These are phyloP conservation scores for Cladophialophora yegresii DNA, from an alignment of 2,329 filamentous ascomycete species.

Conservation along the genomic window DNA sequence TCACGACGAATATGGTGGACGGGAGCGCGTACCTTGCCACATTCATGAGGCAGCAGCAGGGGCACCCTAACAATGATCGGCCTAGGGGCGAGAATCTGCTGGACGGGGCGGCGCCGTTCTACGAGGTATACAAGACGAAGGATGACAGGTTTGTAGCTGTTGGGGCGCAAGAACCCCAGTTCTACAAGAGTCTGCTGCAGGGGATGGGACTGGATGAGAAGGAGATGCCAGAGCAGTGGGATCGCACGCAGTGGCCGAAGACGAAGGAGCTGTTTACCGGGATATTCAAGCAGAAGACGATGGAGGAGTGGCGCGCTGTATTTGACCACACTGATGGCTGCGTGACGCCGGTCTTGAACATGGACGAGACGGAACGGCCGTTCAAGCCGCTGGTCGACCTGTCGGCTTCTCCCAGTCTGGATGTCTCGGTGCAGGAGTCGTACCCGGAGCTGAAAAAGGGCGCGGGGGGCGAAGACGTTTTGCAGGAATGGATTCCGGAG, in stretches of 20 bases:
- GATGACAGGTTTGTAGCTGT: slow-evolving; percentile 79
- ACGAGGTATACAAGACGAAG: slow-evolving; percentile 81
- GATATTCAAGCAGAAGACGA: slow-evolving; percentile 68
- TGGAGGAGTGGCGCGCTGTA: slow-evolving; percentile 76
- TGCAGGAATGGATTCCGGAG: slow-evolving; percentile 20
- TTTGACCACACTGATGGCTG: slow-evolving; percentile 92
- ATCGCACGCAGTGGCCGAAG: slow-evolving; percentile 66
- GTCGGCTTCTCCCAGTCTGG: slow-evolving; percentile 66
- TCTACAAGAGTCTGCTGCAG: slow-evolving; percentile 68
- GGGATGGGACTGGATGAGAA: slow-evolving; percentile 60
- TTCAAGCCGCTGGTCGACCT: slow-evolving; percentile 54
- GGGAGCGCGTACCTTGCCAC: slow-evolving; percentile 75
- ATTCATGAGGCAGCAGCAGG: slow-evolving; percentile 69
- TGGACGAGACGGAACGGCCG: slow-evolving; percentile 65
- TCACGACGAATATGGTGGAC: slow-evolving; percentile 96
- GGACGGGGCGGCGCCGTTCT: slow-evolving; percentile 83
- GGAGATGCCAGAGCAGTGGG: slow-evolving; percentile 52
- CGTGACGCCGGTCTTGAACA: slow-evolving; percentile 80
- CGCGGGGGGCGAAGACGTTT: slow-evolving; percentile 15
- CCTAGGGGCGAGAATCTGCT: slow-evolving; percentile 76
- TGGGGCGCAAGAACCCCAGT: slow-evolving; percentile 82
- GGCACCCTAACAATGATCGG: slow-evolving; percentile 62
- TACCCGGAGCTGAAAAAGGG: slow-evolving; percentile 28
- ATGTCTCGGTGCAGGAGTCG: slow-evolving; percentile 46
- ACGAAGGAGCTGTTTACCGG: slow-evolving; percentile 62